Evolutionary conservation across 306 rosid genomes (phyloP).

Genomic region (Corylus avellana): DNA sequence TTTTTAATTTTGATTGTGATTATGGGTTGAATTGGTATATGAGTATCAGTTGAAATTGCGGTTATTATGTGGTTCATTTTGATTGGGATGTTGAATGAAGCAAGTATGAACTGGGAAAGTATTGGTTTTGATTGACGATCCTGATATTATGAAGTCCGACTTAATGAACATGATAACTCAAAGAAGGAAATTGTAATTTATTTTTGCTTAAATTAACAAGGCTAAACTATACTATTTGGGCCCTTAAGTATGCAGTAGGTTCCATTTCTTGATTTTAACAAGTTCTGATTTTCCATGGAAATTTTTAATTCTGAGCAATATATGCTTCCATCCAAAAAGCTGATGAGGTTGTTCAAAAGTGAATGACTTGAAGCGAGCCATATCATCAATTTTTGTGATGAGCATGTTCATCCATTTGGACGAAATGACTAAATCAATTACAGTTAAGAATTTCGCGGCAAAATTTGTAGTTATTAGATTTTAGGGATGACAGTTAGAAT

Average conservation of each 20-base stretch:
- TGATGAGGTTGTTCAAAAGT: background rate
- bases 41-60: background rate
- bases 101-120: conserved; percentile 5
- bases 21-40: background rate
- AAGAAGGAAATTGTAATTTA: background rate
- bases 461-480: background rate
- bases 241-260: background rate
- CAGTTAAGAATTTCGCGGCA: background rate
- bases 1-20: background rate
- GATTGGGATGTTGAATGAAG: background rate
- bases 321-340: background rate
- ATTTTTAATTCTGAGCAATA: background rate
- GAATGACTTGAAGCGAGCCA: background rate
- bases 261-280: background rate
- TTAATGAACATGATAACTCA: background rate
- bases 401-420: background rate
- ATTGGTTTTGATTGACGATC: background rate
- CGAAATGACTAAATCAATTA: background rate
- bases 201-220: background rate
- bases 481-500: background rate
- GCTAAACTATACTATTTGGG: background rate
- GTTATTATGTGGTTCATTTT: background rate
- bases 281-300: background rate
- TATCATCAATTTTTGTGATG: background rate
- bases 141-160: background rate